phyloP scores from a whole-genome alignment of 1,284 basidiomycete genomes.

The Ustilago sp. region DNA sequence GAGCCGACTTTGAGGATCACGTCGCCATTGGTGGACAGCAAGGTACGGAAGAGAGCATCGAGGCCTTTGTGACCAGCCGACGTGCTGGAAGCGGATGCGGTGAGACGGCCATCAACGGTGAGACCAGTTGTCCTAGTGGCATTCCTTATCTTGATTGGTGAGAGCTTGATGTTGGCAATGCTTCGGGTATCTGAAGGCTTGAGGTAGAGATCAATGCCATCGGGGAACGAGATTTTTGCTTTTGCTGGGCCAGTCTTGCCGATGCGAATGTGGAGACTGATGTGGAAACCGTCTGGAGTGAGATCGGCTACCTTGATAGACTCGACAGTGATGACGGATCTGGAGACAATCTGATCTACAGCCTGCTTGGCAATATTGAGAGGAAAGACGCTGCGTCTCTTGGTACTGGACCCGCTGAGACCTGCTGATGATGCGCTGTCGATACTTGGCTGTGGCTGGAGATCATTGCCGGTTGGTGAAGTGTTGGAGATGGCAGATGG shows the following conservation, averaged over 20 bases:
- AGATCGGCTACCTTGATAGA: slow-evolving; percentile 32
- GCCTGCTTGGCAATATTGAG: slow-evolving; percentile 40
- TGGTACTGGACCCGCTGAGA: background rate
- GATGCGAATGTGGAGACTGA: slow-evolving; percentile 32
- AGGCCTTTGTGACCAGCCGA: slow-evolving; percentile 14
- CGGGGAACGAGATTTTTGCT: slow-evolving; percentile 50
- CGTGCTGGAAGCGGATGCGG: background rate
- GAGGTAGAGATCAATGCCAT: slow-evolving; percentile 46
- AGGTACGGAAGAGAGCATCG: slow-evolving; percentile 25
- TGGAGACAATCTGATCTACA: slow-evolving; percentile 44
- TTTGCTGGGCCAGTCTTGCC: slow-evolving; percentile 46
- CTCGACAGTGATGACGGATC: slow-evolving; percentile 30
- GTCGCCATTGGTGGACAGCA: slow-evolving; percentile 17
- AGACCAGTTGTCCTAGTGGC: slow-evolving; percentile 31
- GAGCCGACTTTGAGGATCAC: slow-evolving; percentile 29
- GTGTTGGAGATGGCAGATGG: slow-evolving; percentile 10
- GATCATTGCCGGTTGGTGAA: slow-evolving; percentile 2
- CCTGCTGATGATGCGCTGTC: slow-evolving; percentile 3
- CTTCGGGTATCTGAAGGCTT: slow-evolving; percentile 14
- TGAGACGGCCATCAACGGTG: slow-evolving; percentile 21
- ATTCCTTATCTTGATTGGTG: slow-evolving; percentile 33
- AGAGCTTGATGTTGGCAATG: slow-evolving; percentile 32
- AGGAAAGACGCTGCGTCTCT: slow-evolving; percentile 21
- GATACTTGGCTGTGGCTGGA: slow-evolving; percentile 15
- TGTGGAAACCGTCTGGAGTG: slow-evolving; percentile 26